Conservation (phyloP, 352 stramenopile genomes). For the Elongisporangium anandrum region DNA sequence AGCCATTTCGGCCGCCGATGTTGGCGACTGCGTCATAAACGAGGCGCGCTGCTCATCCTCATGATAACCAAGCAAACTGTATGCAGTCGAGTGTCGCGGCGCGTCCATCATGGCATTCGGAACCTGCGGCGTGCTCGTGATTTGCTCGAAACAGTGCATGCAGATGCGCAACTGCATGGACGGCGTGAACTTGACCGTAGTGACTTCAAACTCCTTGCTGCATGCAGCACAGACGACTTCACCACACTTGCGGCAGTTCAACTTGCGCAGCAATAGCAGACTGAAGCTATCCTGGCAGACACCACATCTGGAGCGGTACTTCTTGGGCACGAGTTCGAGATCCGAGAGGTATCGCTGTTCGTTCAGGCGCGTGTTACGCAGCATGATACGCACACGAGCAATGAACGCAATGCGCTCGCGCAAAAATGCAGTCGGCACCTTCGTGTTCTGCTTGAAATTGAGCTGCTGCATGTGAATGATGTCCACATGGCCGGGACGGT, state of each 20-base stretch:
- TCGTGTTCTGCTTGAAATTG: slow-evolving; percentile 71
- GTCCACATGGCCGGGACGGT: slow-evolving; percentile 67
- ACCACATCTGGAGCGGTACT: slow-evolving; percentile 62
- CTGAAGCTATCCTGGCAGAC: slow-evolving; percentile 84
- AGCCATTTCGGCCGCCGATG: slow-evolving; percentile 8
- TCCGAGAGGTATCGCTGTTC: slow-evolving; percentile 79
- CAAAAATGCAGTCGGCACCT: slow-evolving; percentile 39
- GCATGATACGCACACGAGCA: slow-evolving; percentile 52
- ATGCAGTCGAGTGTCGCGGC: slow-evolving; percentile 43
- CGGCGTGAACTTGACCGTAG: slow-evolving; percentile 36
- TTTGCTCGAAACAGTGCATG: slow-evolving; percentile 79
- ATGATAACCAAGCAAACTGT: slow-evolving; percentile 64
- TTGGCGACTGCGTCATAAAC: slow-evolving; percentile 40
- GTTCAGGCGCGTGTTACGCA: slow-evolving; percentile 69
- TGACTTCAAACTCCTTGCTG: slow-evolving; percentile 78
- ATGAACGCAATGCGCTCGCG: slow-evolving; percentile 41
- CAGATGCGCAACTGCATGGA: slow-evolving; percentile 55
- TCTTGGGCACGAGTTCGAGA: slow-evolving; percentile 78
- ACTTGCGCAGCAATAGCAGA: slow-evolving; percentile 74
- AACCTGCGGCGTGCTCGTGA: slow-evolving; percentile 61
- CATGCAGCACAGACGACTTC: slow-evolving; percentile 86
- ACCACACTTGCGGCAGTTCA: slow-evolving; percentile 85
- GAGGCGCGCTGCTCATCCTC: slow-evolving; percentile 63
- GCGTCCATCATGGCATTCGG: slow-evolving; percentile 42
- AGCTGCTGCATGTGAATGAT: slow-evolving; percentile 82